A percentile compares a stretch with the other conserved stretches of the same genome.
phyloP scores from a whole-genome alignment of 2,329 filamentous ascomycete species.

The Ophiostoma montium region DNA sequence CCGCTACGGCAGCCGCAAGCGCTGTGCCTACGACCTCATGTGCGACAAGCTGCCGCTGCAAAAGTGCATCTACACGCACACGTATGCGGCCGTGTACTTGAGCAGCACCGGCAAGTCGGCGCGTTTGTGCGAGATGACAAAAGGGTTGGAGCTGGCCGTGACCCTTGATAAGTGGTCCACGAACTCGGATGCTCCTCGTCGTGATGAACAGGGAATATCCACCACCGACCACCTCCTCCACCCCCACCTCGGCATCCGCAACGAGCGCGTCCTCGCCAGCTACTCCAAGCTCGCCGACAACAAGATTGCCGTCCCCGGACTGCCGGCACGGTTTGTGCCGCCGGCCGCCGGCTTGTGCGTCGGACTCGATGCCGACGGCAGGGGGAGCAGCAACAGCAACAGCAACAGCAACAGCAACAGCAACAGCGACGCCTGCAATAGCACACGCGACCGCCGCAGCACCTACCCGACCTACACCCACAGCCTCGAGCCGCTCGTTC shows the following conservation, averaged over 20 bases:
- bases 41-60: neutral
- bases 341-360: neutral
- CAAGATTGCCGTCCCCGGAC: constrained; percentile 15
- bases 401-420: no score
- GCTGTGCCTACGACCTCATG: neutral
- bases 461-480: constrained; percentile 9
- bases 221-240: no score
- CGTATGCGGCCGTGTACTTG: neutral
- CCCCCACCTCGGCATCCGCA: neutral
- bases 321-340: constrained; percentile 11
- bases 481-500: constrained; percentile 15
- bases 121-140: no score
- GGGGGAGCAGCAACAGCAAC: neutral
- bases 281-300: constrained; percentile 15
- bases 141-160: no score
- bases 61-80: neutral
- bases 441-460: neutral
- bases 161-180: neutral
- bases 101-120: neutral
- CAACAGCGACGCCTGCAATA: neutral
- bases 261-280: constrained; percentile 11
- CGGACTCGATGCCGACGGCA: neutral
- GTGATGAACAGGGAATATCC: no score
- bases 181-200: no score
- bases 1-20: neutral